Conservation (phyloP, 345 rosid species). For the Nasturtium officinale region DNA sequence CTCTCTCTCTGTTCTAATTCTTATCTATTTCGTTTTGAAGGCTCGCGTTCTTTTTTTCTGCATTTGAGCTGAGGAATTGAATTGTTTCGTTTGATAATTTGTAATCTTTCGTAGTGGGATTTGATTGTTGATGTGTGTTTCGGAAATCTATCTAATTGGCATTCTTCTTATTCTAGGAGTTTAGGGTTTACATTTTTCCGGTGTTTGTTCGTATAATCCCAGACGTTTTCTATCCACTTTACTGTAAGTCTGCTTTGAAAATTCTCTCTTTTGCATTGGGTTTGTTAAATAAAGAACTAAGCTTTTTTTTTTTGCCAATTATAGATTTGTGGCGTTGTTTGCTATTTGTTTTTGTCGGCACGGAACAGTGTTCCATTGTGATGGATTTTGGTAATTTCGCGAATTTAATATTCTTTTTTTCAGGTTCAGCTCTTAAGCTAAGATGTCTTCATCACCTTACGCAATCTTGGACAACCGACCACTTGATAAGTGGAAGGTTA, state of each 20-base stretch:
- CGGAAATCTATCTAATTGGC: conserved; percentile 41
- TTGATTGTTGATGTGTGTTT: conserved; percentile 15
- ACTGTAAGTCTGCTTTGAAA: conserved; percentile 40
- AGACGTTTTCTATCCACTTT: conserved; percentile 12
- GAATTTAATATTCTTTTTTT: neutral
- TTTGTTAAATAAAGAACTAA: conserved; percentile 5
- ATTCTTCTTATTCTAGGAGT: conserved; percentile 47
- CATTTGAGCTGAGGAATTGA: neutral
- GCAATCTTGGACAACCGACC: conserved; percentile 73
- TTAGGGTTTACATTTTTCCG: conserved; percentile 47
- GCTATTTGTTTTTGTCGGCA: conserved; percentile 9
- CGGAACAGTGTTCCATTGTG: neutral
- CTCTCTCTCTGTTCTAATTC: conserved; percentile 9
- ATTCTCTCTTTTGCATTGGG: neutral
- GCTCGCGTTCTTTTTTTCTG: conserved; percentile 15
- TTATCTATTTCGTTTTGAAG: conserved; percentile 42
- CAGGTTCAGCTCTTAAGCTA: conserved; percentile 31
- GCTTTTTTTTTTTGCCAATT: neutral
- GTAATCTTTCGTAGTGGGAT: conserved; percentile 18
- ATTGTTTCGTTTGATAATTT: conserved; percentile 14
- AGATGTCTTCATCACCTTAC: conserved; percentile 70
- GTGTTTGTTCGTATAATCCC: conserved; percentile 10
- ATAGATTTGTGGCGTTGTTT: conserved; percentile 25
- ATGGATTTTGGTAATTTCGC: neutral
- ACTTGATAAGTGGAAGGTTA: conserved; percentile 93